Base-by-base conservation (phyloP, 2,329 filamentous ascomycete genomes). In the Apiospora pterosperma region DNA sequence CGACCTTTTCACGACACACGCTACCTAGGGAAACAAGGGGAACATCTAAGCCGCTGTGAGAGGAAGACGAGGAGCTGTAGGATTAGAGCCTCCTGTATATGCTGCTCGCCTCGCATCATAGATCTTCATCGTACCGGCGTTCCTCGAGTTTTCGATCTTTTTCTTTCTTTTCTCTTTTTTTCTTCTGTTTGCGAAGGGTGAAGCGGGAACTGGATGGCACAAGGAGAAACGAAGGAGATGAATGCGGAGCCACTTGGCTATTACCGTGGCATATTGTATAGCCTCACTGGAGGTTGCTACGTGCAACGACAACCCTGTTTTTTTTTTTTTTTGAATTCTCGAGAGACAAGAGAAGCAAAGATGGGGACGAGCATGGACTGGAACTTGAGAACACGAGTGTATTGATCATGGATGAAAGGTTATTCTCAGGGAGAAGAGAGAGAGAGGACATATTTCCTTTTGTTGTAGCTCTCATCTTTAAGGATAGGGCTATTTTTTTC, bases 71-170 rank as follows among this genome's bases (percentile, higher is more conserved):
- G 48, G 48, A 34, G 36, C 42, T 63, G 61, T 39, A 55, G 12
- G 14, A 21, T 25, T 7, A 10, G 25, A 5, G 48, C 48, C 11
- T 34, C 19, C 48, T 55, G 48, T 55, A 55, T 34, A 55, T 55
- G 48, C 60, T 44, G 21, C 28, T 44, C 59, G 8, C 38, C 38
- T 48, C 39, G 60, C 60, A 48, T 44, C 60, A 62, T 62, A 62
- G 25, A 62, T 48, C 31, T 42, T 62, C 60, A 62, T 62, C 39
- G 31, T 41, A 34, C 61, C 61, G 61, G 61, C 61, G 61, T 63
- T 62, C 60, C 25, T 44, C 60, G 38, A 31, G 38, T 62, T 44
- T 23, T 62, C 48, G 48, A 55, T n/a, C 28, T 23, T 48, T 48
- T 44, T 62, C 28, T 48, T 62, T 48, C 48, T n/a, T 23, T 28